Evolutionary conservation across 805 yeast genomes (phyloP), one percentile per base, ranked within the genome.

Genomic region (Yarrowia sp.): DNA sequence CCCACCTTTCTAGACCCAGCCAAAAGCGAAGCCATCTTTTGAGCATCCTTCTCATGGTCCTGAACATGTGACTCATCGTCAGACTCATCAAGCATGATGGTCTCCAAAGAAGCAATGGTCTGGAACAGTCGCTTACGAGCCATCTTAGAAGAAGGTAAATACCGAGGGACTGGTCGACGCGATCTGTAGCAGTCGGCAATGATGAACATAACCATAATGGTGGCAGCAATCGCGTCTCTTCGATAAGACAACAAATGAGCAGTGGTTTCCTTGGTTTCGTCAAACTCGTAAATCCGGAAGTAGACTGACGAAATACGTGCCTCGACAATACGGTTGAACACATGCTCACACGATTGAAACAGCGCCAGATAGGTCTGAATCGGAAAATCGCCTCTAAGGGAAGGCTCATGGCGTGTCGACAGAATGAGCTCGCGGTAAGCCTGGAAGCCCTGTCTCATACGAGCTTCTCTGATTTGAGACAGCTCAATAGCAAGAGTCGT

Each of bases 271-370:
- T 72, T 71, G 64, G 78, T 74, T 17, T 70, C 66, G 66, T 81
- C 84, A 40, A 74, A 73, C 30, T 79, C 80, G 80, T 79, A 81
- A 28, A 80, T 77, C 65, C 77, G 79, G 70, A 82, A 82, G 67
- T 77, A 79, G 1, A 79, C 70, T 19, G 82, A 81, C n/a, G 82
- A 78, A 64, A 81, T 78, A 68, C 85, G 74, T 1, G 85, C 82
- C 66, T 80, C 82, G n/a, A 80, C 75, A 40, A 79, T 74, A 65
- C 77, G 78, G 48, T 80, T 82, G 36, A 80, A 68, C 1, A 82
- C 69, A 12, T 67, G 66, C 62, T 79, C 79, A 66, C 83, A 80
- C 0, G 78, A 71, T 3, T 73, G 68, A 11, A 82, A 58, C 24
- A 82, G 62, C 5, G 70, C 70, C 19, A 69, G 67, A 66, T 81